Percentiles rank a stretch among this genome's conserved stretches.
phyloP scores from a whole-genome alignment of 1,284 basidiomycete genomes.

The Mycosarcoma mackinlayi region DNA sequence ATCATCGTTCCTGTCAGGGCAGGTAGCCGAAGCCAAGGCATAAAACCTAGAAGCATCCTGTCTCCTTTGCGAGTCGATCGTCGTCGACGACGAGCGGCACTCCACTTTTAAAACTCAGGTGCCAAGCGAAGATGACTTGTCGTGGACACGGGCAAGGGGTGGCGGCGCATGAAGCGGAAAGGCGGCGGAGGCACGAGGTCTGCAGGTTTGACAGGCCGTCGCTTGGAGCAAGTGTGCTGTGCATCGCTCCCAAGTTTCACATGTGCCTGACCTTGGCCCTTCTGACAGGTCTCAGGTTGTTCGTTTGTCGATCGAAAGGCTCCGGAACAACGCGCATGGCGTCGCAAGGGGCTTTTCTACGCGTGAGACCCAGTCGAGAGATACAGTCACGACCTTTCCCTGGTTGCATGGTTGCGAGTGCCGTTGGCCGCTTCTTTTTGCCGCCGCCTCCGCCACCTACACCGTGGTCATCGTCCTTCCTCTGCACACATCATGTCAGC shows the following conservation, averaged over 20 bases:
- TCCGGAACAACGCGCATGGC: neutral
- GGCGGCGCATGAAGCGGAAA: too few relatives aligned
- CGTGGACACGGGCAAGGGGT: too few relatives aligned
- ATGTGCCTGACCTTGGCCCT: neutral
- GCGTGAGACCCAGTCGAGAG: neutral
- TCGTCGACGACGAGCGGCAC: too few relatives aligned
- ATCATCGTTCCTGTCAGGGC: constrained; percentile 4
- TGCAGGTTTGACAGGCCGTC: neutral
- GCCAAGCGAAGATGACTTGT: too few relatives aligned
- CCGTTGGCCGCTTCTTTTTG: too few relatives aligned
- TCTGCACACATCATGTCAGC: too few relatives aligned
- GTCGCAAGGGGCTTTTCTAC: neutral
- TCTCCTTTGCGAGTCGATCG: neutral
- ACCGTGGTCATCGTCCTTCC: neutral
- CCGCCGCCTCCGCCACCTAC: neutral
- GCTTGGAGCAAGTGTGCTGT: neutral
- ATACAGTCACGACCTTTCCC: neutral
- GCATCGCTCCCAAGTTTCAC: neutral
- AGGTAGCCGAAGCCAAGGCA: neutral
- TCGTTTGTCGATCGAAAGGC: neutral
- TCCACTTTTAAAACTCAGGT: too few relatives aligned
- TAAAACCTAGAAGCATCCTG: too few relatives aligned
- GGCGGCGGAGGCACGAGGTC: neutral
- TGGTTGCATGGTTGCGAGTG: too few relatives aligned
- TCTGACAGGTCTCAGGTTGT: neutral